Conservation (phyloP, 2,329 filamentous ascomycete genomes). For the Alternaria rosae region DNA sequence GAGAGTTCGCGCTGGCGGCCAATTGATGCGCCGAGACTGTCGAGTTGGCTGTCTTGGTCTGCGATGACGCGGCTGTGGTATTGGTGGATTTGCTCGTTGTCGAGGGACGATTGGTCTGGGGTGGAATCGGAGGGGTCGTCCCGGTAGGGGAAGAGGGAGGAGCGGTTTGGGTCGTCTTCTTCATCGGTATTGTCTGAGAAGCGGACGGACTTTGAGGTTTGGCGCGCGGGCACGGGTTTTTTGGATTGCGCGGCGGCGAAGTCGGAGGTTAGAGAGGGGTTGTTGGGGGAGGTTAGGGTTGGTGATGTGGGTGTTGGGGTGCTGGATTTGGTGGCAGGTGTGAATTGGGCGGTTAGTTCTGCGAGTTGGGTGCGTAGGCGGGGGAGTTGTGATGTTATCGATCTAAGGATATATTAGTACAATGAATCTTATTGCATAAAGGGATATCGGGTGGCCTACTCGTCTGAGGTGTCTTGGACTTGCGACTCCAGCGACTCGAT, state of each 20-base stretch:
- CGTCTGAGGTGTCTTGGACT: conserved; percentile 66
- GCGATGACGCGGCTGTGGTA: conserved; percentile 82
- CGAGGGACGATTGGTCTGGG: conserved; percentile 64
- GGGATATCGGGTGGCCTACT: conserved; percentile 45
- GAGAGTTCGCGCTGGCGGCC: conserved; percentile 88
- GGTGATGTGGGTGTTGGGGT: conserved; percentile 50
- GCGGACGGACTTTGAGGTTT: conserved; percentile 75
- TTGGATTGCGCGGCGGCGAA: conserved; percentile 47
- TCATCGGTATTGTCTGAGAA: conserved; percentile 69
- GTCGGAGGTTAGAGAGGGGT: conserved; percentile 47
- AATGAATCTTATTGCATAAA: not conserved
- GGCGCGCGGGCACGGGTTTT: conserved; percentile 34
- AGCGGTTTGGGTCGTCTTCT: conserved; percentile 57
- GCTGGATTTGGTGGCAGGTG: conserved; percentile 51
- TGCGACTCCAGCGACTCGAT: conserved; percentile 73
- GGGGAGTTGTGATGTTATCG: conserved; percentile 64
- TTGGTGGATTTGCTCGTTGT: conserved; percentile 84
- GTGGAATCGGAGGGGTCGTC: conserved; percentile 67
- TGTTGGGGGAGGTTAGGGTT: conserved; percentile 55
- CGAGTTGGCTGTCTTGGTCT: conserved; percentile 95
- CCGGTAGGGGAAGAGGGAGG: conserved; percentile 72
- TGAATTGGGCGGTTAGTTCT: conserved; percentile 82
- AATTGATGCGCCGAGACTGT: conserved; percentile 84
- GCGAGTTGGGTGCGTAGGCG: conserved; percentile 76
- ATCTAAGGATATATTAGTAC: conserved; percentile 22